phyloP scores from a whole-genome alignment of 192 early-diverging fungal genomes.

The Geranomyces michiganensis region DNA sequence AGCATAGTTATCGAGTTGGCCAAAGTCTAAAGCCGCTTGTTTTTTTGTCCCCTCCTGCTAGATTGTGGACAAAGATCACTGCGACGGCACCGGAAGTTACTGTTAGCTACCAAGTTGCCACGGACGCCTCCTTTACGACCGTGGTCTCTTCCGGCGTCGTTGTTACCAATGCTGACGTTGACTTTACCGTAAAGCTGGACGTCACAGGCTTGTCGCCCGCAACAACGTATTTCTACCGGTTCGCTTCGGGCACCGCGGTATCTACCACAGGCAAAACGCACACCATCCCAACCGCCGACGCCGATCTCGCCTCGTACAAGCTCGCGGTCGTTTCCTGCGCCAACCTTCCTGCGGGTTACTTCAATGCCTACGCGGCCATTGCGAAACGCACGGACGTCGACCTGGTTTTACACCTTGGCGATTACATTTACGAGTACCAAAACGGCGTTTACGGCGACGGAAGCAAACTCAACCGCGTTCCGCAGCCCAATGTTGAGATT shows the following conservation, averaged over 20 bases:
- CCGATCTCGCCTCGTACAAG: constrained; percentile 22
- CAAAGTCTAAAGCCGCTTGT: neutral
- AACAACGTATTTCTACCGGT: constrained; percentile 43
- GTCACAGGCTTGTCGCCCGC: constrained; percentile 36
- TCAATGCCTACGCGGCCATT: constrained; percentile 44
- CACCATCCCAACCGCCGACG: constrained; percentile 38
- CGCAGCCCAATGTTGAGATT: constrained; percentile 34
- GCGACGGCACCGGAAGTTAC: constrained; percentile 8
- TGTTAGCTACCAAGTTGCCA: constrained; percentile 27
- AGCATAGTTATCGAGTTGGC: neutral
- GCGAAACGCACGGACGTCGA: constrained; percentile 35
- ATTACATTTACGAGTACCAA: constrained; percentile 49
- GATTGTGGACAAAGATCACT: constrained; percentile 48
- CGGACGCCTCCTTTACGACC: constrained; percentile 14
- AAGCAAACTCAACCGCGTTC: constrained; percentile 30
- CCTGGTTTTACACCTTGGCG: constrained; percentile 45
- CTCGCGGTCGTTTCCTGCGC: constrained; percentile 45
- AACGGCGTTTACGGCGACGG: constrained; percentile 45
- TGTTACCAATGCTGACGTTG: constrained; percentile 36
- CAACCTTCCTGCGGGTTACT: constrained; percentile 43
- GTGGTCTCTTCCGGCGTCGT: constrained; percentile 24
- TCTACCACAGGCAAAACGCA: constrained; percentile 39
- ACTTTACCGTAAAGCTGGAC: constrained; percentile 50
- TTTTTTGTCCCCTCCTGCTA: neutral
- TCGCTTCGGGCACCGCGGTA: neutral